Conservation (phyloP, 2,329 filamentous ascomycete species). For the Plenodomus biglobosus region DNA sequence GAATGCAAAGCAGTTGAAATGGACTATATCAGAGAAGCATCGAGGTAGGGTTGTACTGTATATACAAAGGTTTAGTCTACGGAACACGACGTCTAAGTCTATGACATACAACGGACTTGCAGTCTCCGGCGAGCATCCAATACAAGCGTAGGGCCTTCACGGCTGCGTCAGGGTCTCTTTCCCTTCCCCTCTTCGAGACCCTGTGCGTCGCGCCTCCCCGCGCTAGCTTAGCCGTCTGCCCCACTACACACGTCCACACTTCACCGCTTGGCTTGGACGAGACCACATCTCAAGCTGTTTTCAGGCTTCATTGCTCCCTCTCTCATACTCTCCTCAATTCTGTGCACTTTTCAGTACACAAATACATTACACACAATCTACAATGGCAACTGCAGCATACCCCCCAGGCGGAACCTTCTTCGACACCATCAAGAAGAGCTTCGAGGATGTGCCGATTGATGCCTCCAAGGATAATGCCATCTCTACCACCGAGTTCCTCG, state of each 20-base stretch:
- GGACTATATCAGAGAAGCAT: too few relatives aligned
- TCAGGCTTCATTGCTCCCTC: constrained; percentile 2
- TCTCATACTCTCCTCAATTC: not conserved
- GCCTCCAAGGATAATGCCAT: constrained; percentile 74
- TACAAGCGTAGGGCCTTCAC: not conserved
- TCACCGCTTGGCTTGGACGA: constrained; percentile 16
- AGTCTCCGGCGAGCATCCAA: too few relatives aligned
- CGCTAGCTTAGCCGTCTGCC: constrained; percentile 18
- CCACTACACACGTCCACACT: constrained; percentile 16
- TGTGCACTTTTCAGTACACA: not conserved
- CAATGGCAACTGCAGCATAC: constrained; percentile 31
- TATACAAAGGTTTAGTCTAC: too few relatives aligned
- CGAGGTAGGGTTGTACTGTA: too few relatives aligned
- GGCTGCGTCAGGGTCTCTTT: not conserved
- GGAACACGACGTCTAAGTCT: too few relatives aligned
- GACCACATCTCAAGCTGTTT: constrained; percentile 12
- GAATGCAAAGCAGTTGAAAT: not conserved
- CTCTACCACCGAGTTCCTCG: constrained; percentile 82
- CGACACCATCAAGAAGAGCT: constrained; percentile 80
- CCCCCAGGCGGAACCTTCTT: constrained; percentile 76
- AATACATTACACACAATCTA: constrained; percentile 1
- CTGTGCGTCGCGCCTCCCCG: constrained; percentile 21
- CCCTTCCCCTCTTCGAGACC: constrained; percentile 9
- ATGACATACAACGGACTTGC: not conserved
- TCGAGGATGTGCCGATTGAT: constrained; percentile 78